Evolutionary conservation across 305 asterid genomes (phyloP), one percentile per base, ranked within the genome.

Genomic region (Solanum hybrid): DNA sequence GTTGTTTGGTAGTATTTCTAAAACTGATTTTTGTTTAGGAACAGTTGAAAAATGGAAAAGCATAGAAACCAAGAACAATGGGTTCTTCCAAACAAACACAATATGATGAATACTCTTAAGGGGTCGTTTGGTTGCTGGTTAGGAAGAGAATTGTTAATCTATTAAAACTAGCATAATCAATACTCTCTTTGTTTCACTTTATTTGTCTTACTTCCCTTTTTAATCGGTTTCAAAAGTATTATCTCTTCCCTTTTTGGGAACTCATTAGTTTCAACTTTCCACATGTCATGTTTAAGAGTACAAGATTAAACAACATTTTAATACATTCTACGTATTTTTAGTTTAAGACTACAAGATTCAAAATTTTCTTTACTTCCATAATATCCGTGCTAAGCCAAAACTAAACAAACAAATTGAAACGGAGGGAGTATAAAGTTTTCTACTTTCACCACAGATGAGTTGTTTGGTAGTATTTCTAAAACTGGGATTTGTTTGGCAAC

Each of bases 1-100:
- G 88, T 76, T 87, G 92, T 85, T 87, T 35, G 37, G 90, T 86
- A 85, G 90, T 86, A 81, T 89, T 92, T 90, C 91, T 79, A 80
- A 85, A 75, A 69, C n/a, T 27, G 17, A 34, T 56, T 4, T 40
- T 90, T 38, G 89, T n/a, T 29, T 79, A 90, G 46, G 66, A 89
- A 86, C 69, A 79, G 13, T 36, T 24, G 91, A 75, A 80, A 86
- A 14, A 37, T 37, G 31, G 78, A 29, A 92, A 90, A 56, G 60
- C 66, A 46, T 93, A 89, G 72, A 90, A 90, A 90, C 91, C 88
- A 22, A 90, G 32, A 8, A 88, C 87, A 10, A 34, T 86, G 92
- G 91, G 80, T 86, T 89, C 91, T 87, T 91, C 90, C 91, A 88
- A 72, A 87, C 42, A 79, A 42, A 35, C 14, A 76, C 40, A 40